Conservation (phyloP, 352 stramenopile genomes). For the Globisporangium carolinianum region DNA sequence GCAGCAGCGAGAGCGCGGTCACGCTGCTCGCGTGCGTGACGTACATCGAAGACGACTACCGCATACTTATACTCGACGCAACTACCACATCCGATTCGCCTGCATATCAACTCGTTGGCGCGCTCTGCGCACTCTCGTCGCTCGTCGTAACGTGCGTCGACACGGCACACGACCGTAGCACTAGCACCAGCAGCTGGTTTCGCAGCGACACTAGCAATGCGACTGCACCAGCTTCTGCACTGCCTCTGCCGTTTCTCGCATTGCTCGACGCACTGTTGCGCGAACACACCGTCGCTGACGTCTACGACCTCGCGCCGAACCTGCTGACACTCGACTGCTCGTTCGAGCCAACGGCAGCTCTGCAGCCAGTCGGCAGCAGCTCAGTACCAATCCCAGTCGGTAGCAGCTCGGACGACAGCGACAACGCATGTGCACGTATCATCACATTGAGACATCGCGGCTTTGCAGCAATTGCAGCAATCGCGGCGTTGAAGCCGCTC, state of each 20-base stretch:
- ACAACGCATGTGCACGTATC: constrained; percentile 17
- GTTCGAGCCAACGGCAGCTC: not conserved
- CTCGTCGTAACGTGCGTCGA: constrained; percentile 47
- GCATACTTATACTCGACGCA: constrained; percentile 46
- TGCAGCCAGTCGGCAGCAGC: constrained; percentile 6
- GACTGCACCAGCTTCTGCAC: constrained; percentile 2
- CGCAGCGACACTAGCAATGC: not conserved
- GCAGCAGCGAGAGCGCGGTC: constrained; percentile 15
- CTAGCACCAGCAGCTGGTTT: not conserved
- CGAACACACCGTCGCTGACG: constrained; percentile 39
- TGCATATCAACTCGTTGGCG: constrained; percentile 21
- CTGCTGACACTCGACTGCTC: constrained; percentile 51
- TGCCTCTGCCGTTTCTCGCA: constrained; percentile 30
- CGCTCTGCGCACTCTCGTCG: constrained; percentile 54
- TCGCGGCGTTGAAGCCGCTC: constrained; percentile 8
- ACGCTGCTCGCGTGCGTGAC: constrained; percentile 33
- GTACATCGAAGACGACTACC: constrained; percentile 43
- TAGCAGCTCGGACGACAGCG: not conserved
- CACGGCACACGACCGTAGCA: not conserved
- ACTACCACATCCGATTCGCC: constrained; percentile 1
- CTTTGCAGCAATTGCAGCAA: constrained; percentile 10
- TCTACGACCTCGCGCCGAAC: constrained; percentile 54
- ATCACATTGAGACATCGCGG: constrained; percentile 31
- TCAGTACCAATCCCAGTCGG: not conserved
- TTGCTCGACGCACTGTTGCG: constrained; percentile 36